Evolutionary conservation across 352 stramenopile genomes (phyloP), one percentile per base, ranked within the genome.

Genomic region (Globisporangium polare): DNA sequence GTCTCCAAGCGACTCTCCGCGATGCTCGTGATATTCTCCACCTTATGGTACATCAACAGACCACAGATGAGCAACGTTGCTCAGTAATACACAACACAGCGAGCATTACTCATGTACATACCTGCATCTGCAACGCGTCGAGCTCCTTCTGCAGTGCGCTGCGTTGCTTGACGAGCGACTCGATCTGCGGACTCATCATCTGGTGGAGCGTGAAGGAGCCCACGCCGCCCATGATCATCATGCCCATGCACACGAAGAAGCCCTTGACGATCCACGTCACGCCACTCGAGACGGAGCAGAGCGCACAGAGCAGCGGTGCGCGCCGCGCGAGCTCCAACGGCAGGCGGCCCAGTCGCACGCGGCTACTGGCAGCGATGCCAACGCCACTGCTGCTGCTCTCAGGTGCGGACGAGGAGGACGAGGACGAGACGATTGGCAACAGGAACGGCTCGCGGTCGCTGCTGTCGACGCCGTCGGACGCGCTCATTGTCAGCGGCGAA

Each of bases 171-270:
- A 85, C 66, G 18, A 89, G 75, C 60, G 77, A 75, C 54, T 89
- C 80, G 53, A 89, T 89, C 68, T 92, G 76, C 9, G 82, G 82
- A 61, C 78, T 89, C 68, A 89, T 80, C 71, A 90, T 80, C 63
- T 92, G 82, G 26, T 83, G 82, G 35, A 92, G 73, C 31, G 82
- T 81, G 53, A 92, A 81, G 27, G 80, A 88, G 26, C 80, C 82
- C 45, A 87, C 79, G 42, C 68, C 68, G 41, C 80, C 80, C 57
- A 85, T 65, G 43, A 88, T 62, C 43, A 90, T 67, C 73, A 88
- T 76, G 29, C 66, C 74, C 43, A 80, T 22, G 45, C 78, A 86
- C 3, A 88, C 58, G 31, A 63, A 79, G 29, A 89, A 60, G 26
- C 72, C 75, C 27, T 75, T 74, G 63, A 78, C 55, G 33, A 72